Evolutionary conservation across 116 monocot genomes (phyloP).

Genomic region (Dioscorea cayenensis): DNA sequence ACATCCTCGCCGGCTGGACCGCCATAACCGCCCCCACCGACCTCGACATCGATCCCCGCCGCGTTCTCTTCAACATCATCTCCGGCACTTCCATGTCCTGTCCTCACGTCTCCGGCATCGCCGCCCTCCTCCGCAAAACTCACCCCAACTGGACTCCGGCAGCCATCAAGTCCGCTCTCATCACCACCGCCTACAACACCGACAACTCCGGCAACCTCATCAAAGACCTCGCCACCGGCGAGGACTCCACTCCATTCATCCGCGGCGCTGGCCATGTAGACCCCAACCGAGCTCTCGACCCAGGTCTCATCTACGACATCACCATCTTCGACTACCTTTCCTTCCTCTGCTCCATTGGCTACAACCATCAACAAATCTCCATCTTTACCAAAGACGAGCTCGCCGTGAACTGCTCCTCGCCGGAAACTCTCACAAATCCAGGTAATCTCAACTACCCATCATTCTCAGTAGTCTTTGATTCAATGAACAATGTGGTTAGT

Average conservation of each 20-base stretch:
- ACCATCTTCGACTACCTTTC: conserved; percentile 58
- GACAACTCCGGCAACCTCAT: conserved; percentile 71
- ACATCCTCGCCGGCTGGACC: conserved; percentile 92
- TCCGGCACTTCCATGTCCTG: conserved; percentile 99
- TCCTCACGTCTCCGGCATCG: conserved; percentile 88
- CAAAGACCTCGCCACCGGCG: conserved; percentile 58
- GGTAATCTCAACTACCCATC: conserved; percentile 90
- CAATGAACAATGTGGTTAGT: conserved; percentile 19
- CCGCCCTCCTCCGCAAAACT: conserved; percentile 66
- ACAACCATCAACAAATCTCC: conserved; percentile 42
- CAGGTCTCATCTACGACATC: conserved; percentile 82
- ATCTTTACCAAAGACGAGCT: conserved; percentile 40
- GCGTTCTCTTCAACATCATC: conserved; percentile 89
- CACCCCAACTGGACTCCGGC: conserved; percentile 81
- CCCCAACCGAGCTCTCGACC: conserved; percentile 76
- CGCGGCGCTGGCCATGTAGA: conserved; percentile 88
- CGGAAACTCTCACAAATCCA: conserved; percentile 24
- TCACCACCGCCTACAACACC: conserved; percentile 76
- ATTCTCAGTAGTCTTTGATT: conserved; percentile 55
- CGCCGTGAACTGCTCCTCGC: conserved; percentile 40
- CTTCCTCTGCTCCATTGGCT: conserved; percentile 76
- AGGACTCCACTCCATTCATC: conserved; percentile 64
- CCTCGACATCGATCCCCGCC: conserved; percentile 58
- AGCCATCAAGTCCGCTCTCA: conserved; percentile 84
- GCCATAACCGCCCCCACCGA: conserved; percentile 56